Evolutionary conservation across 345 rosid genomes (phyloP).

Genomic region (Corchorus olitorius): DNA sequence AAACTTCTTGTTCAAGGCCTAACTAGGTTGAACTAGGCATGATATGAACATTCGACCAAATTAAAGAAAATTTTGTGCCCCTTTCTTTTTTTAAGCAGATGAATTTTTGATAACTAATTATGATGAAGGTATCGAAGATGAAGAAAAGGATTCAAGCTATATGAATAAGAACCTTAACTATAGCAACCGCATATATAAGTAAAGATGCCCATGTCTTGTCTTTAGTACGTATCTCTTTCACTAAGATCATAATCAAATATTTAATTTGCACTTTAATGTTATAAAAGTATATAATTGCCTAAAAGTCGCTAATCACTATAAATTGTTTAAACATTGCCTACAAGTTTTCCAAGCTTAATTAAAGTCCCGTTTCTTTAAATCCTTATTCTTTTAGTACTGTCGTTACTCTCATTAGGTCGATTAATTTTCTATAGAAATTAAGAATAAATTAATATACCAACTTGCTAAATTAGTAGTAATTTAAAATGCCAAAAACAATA

Average conservation of each 20-base stretch:
- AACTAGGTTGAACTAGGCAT: too few species aligned
- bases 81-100: too few species aligned
- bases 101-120: too few species aligned
- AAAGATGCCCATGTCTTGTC: neutral
- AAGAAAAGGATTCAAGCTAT: too few species aligned
- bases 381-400: neutral
- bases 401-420: too few species aligned
- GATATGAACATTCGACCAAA: too few species aligned
- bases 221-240: neutral
- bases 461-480: neutral
- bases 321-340: too few species aligned
- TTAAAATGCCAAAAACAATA: neutral
- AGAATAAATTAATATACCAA: neutral
- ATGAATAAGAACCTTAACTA: neutral
- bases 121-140: too few species aligned
- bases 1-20: too few species aligned
- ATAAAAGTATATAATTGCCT: neutral
- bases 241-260: neutral
- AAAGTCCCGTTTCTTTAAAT: neutral
- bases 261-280: conserved; percentile 14
- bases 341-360: neutral
- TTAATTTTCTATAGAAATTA: too few species aligned
- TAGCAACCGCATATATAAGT: neutral
- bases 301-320: neutral
- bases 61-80: too few species aligned